phyloP scores from a whole-genome alignment of 331 rosid genomes.

The Rosa hybrid region DNA sequence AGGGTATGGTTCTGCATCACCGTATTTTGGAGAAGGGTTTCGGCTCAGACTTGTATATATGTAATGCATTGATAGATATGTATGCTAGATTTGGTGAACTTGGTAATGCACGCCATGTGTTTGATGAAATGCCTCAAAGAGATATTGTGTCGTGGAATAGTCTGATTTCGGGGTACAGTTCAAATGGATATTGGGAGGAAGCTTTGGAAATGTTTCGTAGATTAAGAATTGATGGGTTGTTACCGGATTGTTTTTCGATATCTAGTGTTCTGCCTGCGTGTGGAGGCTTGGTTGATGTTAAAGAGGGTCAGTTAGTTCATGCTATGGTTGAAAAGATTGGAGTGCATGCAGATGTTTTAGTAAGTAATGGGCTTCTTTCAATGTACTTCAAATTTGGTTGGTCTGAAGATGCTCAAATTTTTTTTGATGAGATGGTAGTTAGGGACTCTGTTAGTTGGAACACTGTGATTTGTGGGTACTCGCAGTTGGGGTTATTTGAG shows the following conservation, averaged over 20 bases:
- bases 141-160: constrained; percentile 39
- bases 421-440: constrained; percentile 29
- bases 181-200: constrained; percentile 34
- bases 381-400: constrained; percentile 36
- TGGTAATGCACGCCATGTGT: constrained; percentile 27
- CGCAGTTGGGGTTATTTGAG: constrained; percentile 25
- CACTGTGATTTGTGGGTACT: constrained; percentile 41
- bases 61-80: constrained; percentile 40
- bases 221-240: constrained; percentile 22
- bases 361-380: constrained; percentile 40
- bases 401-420: constrained; percentile 19
- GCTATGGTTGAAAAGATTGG: constrained; percentile 35
- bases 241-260: constrained; percentile 30
- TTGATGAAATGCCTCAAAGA: constrained; percentile 32
- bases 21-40: constrained; percentile 27
- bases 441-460: constrained; percentile 43
- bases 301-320: constrained; percentile 33
- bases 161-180: constrained; percentile 41
- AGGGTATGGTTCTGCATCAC: constrained; percentile 25
- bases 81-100: constrained; percentile 32
- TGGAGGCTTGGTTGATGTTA: constrained; percentile 29
- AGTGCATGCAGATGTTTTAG: constrained; percentile 27
- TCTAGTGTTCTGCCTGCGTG: constrained; percentile 31
- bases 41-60: constrained; percentile 31
- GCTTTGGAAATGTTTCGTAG: constrained; percentile 30